These are phyloP conservation scores for Mycena metata DNA, from an alignment of 768 basidiomycete genomes.

Conservation along the genomic window DNA sequence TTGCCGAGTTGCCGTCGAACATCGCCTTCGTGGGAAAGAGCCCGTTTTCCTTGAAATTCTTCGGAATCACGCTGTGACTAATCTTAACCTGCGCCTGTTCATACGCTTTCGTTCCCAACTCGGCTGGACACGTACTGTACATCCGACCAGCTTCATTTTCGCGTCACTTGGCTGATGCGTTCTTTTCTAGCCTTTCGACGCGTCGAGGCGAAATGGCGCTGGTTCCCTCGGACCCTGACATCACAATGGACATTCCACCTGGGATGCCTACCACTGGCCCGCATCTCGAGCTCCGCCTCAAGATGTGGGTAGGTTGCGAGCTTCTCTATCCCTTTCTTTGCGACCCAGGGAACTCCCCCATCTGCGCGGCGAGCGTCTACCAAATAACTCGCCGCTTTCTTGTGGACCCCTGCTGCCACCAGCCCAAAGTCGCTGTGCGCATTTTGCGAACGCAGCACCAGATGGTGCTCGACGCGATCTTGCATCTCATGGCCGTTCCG, in stretches of 20 bases:
- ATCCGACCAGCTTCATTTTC: too few species aligned
- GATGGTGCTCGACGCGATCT: not conserved
- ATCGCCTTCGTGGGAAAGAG: too few species aligned
- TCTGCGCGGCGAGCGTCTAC: constrained; percentile 14
- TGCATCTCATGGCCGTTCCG: constrained; percentile 14
- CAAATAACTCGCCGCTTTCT: not conserved
- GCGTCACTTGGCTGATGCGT: too few species aligned
- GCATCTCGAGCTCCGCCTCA: not conserved
- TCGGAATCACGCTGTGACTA: too few species aligned
- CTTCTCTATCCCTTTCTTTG: constrained; percentile 6
- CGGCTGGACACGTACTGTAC: too few species aligned
- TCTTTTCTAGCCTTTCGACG: too few species aligned
- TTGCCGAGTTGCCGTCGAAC: too few species aligned
- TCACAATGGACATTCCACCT: not conserved
- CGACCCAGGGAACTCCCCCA: constrained; percentile 5
- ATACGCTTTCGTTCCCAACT: too few species aligned
- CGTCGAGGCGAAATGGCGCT: not conserved
- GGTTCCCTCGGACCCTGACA: not conserved
- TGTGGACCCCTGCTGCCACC: not conserved
- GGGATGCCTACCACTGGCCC: constrained; percentile 13
- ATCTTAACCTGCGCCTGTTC: too few species aligned
- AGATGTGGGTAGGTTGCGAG: constrained; percentile 10
- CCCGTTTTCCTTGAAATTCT: too few species aligned
- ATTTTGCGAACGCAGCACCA: constrained; percentile 17
- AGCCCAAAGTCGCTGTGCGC: not conserved